Evolutionary conservation across 2,329 filamentous ascomycete species (phyloP), one percentile per base, ranked within the genome.

Genomic region (Paracoccidioides lutzii): DNA sequence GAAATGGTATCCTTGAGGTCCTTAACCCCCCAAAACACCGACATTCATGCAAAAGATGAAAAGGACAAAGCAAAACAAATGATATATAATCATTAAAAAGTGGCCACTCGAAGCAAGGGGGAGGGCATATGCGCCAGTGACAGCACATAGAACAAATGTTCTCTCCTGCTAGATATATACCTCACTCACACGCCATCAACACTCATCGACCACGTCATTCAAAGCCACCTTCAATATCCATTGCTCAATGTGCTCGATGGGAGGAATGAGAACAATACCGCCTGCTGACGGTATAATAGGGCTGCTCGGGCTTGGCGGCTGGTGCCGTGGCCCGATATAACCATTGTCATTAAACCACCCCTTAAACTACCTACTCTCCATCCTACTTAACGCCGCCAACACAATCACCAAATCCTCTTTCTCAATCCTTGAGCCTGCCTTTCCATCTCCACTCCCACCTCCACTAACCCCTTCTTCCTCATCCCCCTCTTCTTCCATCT

Each of bases 381-480:
- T 56, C 14, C 70, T 70, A 58, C 71, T 73, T 44, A 73, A 62
- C 30, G 71, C 71, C 14, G 68, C 70, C 12, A 73, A 64, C 50
- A 73, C 69, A 41, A 70, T 44, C 10, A 67, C 65, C 33, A 73
- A 58, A 57, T 73, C 70, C 59, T 72, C 67, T 51, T 60, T 55
- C 61, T 61, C 54, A 48, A 56, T 44, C 51, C 59, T 22, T 59
- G 60, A 48, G 35, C 14, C 45, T 59, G 52, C 51, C 54, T 52
- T 35, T 52, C 37, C 48, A 43, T 45, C 40, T 35, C 41, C 42
- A 49, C 54, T 35, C 53, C 41, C 42, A 33, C 52, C 52, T 42
- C 4, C 38, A 28, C 32, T 33, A 4, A 52, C 41, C 48, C 49
- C 57, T 59, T 38, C 60, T 51, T 52, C 54, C 50, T 48, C 40